Evolutionary conservation across 2,329 filamentous ascomycete species (phyloP), one percentile per base, ranked within the genome.

Genomic region (Aspergillus ustus): DNA sequence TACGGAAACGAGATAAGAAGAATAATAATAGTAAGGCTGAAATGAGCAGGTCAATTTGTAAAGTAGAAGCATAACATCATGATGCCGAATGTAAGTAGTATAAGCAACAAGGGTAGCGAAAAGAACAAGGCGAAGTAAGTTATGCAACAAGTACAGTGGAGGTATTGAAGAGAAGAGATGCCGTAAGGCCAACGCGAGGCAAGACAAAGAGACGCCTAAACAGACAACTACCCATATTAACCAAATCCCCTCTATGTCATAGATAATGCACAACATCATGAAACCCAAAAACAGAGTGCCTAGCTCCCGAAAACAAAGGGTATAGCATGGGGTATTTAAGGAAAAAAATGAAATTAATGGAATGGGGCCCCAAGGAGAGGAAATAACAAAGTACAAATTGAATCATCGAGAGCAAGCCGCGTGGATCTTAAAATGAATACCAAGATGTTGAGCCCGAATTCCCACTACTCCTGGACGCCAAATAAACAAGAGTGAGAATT

Each of bases 301-400:
- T 56, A 61, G 44, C 57, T 53, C 50, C 44, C 56, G 54, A 52
- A 40, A 53, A 52, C 57, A 66, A 20, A 52, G 70, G 69, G 71
- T 70, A 73, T 72, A 75, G 72, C 67, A 74, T 64, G 68, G 73
- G 73, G 73, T 76, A 76, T 76, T 74, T 66, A 66, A 70, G 52
- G 60, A 70, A 61, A 66, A 68, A 68, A 25, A 67, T 65, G 69
- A 66, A 67, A 72, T 73, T 70, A 73, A 69, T 15, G 13, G 34
- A 40, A 73, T 40, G 11, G 34, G 2, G 25, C 52, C 64, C 64
- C 65, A 59, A 54, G 48, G 25, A 11, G 34, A 15, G 15, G 11
- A 11, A 40, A 40, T 40, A 9, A 40, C 34, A 40, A 40, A 40
- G 34, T 40, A 15, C 46, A 60, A 66, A 63, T 60, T 15, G 20